phyloP scores from a whole-genome alignment of 208 protist genomes.

The Leptomonas seymouri region DNA sequence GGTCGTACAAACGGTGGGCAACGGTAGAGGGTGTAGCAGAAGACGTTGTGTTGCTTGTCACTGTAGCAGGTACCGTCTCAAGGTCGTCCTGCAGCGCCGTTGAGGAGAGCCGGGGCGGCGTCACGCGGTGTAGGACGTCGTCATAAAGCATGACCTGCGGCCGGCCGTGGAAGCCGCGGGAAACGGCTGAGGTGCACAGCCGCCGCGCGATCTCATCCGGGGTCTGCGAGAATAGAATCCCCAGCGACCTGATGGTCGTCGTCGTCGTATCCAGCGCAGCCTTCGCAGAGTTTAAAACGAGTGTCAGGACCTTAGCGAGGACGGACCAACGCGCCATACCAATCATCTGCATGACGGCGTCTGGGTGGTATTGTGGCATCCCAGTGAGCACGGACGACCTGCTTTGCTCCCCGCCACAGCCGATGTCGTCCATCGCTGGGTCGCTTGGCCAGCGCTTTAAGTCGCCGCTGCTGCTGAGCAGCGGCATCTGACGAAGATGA shows the following conservation, averaged over 20 bases:
- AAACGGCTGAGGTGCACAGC: slow-evolving; percentile 27
- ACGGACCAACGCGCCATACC: slow-evolving; percentile 60
- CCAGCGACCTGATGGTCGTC: neutral
- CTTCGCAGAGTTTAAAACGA: slow-evolving; percentile 32
- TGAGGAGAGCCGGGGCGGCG: slow-evolving; percentile 19
- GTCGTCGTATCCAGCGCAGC: slow-evolving; percentile 9
- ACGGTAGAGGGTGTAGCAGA: neutral
- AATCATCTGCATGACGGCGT: slow-evolving; percentile 73
- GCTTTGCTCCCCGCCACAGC: neutral
- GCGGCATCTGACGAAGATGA: slow-evolving; percentile 28
- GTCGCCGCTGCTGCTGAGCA: slow-evolving; percentile 17
- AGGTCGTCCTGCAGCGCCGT: slow-evolving; percentile 11
- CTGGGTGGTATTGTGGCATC: slow-evolving; percentile 62
- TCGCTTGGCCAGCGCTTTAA: neutral
- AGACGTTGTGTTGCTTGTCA: neutral
- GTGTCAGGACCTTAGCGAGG: slow-evolving; percentile 36
- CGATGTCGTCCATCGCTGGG: neutral
- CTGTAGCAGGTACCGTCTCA: neutral
- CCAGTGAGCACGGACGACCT: neutral
- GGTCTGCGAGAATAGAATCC: slow-evolving; percentile 9
- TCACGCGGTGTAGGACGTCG: slow-evolving; percentile 20
- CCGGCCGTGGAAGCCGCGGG: slow-evolving; percentile 21
- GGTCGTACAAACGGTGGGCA: slow-evolving; percentile 21
- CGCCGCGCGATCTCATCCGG: slow-evolving; percentile 24
- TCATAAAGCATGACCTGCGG: slow-evolving; percentile 20